Conservation (phyloP, 23 red algal genomes). For the Gracilaria gracilis region DNA sequence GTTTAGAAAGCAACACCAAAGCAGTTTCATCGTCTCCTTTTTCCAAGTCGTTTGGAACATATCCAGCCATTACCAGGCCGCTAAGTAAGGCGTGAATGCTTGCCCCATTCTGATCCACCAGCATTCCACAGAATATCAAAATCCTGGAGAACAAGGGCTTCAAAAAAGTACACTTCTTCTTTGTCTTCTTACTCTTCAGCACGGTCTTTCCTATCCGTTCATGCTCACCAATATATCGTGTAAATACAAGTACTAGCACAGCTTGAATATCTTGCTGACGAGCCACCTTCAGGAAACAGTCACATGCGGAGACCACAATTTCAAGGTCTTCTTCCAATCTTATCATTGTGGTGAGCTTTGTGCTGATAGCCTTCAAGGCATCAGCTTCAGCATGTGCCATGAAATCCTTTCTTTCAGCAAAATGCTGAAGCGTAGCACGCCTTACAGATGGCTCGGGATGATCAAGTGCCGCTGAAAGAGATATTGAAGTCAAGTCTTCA, state of each 20-base stretch:
- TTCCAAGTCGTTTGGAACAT: neutral
- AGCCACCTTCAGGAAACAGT: conserved; percentile 4
- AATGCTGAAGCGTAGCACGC: neutral
- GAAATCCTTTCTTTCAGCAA: neutral
- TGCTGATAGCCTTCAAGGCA: neutral
- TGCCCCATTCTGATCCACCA: neutral
- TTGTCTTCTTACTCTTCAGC: conserved; percentile 2
- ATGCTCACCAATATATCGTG: conserved; percentile 1
- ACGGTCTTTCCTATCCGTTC: neutral
- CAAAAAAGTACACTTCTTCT: neutral
- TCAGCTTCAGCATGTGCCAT: neutral
- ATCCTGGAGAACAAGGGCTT: conserved; percentile 4
- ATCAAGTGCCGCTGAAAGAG: conserved; percentile 5
- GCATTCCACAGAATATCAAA: neutral
- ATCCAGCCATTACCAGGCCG: neutral
- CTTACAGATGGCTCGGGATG: conserved; percentile 33
- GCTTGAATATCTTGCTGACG: neutral
- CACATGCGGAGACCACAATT: neutral
- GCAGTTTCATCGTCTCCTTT: neutral
- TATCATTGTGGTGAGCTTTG: neutral
- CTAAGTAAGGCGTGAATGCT: neutral
- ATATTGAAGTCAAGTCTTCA: neutral
- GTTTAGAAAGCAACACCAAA: neutral
- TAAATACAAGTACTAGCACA: neutral
- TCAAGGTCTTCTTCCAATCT: conserved; percentile 12